Base-by-base conservation (phyloP, 768 basidiomycete genomes). In the Candolleomyces eurysporus region DNA sequence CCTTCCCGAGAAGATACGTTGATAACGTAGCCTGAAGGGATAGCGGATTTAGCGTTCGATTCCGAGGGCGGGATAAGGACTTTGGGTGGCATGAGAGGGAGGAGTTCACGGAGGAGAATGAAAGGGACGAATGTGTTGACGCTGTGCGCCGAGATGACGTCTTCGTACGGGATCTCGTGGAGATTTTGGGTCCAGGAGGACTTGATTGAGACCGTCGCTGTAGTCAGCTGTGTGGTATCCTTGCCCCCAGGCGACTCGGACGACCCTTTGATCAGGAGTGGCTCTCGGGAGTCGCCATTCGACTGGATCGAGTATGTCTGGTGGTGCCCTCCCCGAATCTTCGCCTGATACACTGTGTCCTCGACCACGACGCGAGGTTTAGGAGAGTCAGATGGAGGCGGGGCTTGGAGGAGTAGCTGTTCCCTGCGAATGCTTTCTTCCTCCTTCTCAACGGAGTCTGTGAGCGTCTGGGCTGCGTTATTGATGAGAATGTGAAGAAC, bases 1-100 rank as follows among this genome's bases (percentile, higher is more conserved):
- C 73, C 74, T 64, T 78, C 75, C 11, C 75, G 71, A 22, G 74
- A 75, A 48, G 73, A 76, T 14, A 76, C 74, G 57, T 76, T 76
- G 63, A 78, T 61, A 60, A 73, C 67, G 53, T 75, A 72, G 30
- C 59, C 66, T 4, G 60, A 21, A 17, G 72, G 70, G 19, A 63
- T 61, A 19, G 58, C 49, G 5, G 46, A 22, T 51, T 42, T 36
- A 36, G 36, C 39, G n/a, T 39, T 46, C 3, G 39, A 48, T n/a
- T 14, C 13, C 16, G 42, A 21, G 22, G 30, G 48, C 7, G 39
- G 50, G 50, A 19, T 17, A 5, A 30, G 42, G 43, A 22, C 16
- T 19, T 31, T 55, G 17, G 58, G 48, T 21, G 59, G 63, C 69
- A 75, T 71, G 58, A 71, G 64, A 16, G 68, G 66, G 40, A 75